Percentiles rank a stretch among this genome's conserved stretches.
These are phyloP conservation scores for Fusarium illudens DNA, from an alignment of 2,329 filamentous ascomycete species.

Conservation along the genomic window DNA sequence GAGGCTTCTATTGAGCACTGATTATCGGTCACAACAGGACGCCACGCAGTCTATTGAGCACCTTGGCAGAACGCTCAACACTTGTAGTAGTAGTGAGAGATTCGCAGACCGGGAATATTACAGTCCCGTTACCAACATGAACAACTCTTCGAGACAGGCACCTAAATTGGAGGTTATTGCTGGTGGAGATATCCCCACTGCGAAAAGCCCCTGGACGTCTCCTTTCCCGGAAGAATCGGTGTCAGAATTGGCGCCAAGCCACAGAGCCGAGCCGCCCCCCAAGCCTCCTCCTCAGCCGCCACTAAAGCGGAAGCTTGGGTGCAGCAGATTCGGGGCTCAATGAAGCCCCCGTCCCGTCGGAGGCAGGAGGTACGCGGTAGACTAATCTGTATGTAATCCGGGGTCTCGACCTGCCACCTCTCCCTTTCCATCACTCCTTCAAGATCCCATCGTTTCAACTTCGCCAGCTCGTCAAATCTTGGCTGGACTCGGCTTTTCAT, in stretches of 20 bases:
- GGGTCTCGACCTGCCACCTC: slow-evolving; percentile 34
- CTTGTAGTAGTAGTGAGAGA: neutral
- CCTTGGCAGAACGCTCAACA: neutral
- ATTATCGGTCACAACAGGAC: slow-evolving; percentile 3
- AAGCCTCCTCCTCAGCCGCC: neutral
- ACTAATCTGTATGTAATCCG: slow-evolving; percentile 12
- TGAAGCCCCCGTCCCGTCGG: neutral
- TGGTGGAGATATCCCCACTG: slow-evolving; percentile 7
- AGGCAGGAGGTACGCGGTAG: neutral
- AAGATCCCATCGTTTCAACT: slow-evolving; percentile 27
- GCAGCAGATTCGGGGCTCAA: slow-evolving; percentile 4
- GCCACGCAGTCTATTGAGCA: neutral
- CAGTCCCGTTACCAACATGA: neutral
- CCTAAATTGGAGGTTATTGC: slow-evolving; percentile 15
- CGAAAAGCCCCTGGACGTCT: neutral
- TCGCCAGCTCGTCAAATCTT: slow-evolving; percentile 16
- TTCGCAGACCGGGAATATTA: neutral
- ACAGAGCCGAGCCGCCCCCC: slow-evolving; percentile 9
- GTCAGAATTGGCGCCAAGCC: slow-evolving; percentile 21
- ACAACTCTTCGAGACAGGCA: neutral
- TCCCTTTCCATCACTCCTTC: slow-evolving; percentile 12
- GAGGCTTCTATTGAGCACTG: slow-evolving; percentile 14
- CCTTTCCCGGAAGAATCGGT: slow-evolving; percentile 14
- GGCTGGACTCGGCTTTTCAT: neutral
- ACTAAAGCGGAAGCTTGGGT: slow-evolving; percentile 1